Base-by-base conservation (phyloP, 2,329 filamentous ascomycete species). In the Exophiala alcalophila region DNA sequence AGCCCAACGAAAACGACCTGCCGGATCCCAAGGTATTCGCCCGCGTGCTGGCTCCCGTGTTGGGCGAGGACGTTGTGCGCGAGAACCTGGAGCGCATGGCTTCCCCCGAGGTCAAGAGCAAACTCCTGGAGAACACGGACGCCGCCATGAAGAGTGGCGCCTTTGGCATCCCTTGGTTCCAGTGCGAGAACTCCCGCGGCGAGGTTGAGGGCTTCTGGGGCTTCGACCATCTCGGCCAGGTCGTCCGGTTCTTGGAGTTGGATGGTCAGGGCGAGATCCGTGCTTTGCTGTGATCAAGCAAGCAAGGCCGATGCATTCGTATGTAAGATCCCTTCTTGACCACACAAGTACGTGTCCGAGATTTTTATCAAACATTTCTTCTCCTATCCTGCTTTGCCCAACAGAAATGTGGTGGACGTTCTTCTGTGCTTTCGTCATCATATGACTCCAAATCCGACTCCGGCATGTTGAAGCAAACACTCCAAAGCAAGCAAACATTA, bases 141-240 rank as follows among this genome's bases (percentile, higher is more conserved):
- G 50, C 58, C 36, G 73, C 76, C 1, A 65, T 80, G 16, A 60
- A 63, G 16, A 66, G 71, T 16, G 78, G 76, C 1, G 75, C 74
- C 1, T 83, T 83, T 65, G 78, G 78, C 2, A 55, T 81, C 39
- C 78, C 78, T 2, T 82, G 75, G 72, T 76, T 79, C 55, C 62
- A 66, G 59, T 78, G 75, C 39, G 76, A 70, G 34, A 77, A 80
- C 58, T 37, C 59, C 5, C 62, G 73, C 36, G 77, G 77, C 0
- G 61, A 73, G 55, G 76, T 59, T 25, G 75, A 80, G 50, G 61
- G 61, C 1, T 81, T 75, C 53, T 82, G 76, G 73, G 78, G 78
- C 0, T 70, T 81, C 10, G 78, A 81, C 63, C 76, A 80, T 59
- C 51, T 82, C 29, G 77, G 72, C 1, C 70, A 74, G 55, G 63